A percentile compares a stretch with the other conserved stretches of the same genome.
phyloP scores from a whole-genome alignment of 257 asterid genomes.

The Thymus quinquecostatus region DNA sequence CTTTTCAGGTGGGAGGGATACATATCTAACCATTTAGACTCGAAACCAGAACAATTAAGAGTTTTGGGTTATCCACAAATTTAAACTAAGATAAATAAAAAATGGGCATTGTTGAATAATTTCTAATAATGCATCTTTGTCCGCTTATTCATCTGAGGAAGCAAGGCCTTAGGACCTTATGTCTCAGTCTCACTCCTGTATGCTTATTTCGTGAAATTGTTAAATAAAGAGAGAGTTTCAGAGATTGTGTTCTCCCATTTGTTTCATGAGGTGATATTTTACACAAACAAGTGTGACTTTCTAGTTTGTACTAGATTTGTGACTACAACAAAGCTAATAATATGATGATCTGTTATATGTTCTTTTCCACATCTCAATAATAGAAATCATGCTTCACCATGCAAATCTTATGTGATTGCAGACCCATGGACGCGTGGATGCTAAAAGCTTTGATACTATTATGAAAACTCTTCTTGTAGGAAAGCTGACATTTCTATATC shows the following conservation, averaged over 20 bases:
- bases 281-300: not conserved
- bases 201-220: not conserved
- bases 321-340: slow-evolving; percentile 8
- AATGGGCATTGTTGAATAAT: too few species aligned
- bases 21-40: too few species aligned
- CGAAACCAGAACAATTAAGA: too few species aligned
- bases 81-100: too few species aligned
- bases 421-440: slow-evolving; percentile 49
- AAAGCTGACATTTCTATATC: slow-evolving; percentile 70
- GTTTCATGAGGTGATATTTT: too few species aligned
- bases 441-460: slow-evolving; percentile 44
- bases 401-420: slow-evolving; percentile 38
- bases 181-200: not conserved
- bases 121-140: too few species aligned
- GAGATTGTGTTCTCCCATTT: not conserved
- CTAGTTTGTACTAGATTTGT: not conserved
- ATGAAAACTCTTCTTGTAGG: slow-evolving; percentile 62
- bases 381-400: slow-evolving; percentile 3
- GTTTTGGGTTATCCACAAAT: too few species aligned
- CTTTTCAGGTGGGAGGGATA: too few species aligned
- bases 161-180: not conserved
- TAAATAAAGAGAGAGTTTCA: not conserved
- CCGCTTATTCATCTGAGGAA: too few species aligned
- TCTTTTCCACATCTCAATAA: not conserved
- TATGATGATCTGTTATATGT: not conserved